Base-by-base conservation (phyloP, 2,329 filamentous ascomycete species). In the Paecilomyces fulvus region DNA sequence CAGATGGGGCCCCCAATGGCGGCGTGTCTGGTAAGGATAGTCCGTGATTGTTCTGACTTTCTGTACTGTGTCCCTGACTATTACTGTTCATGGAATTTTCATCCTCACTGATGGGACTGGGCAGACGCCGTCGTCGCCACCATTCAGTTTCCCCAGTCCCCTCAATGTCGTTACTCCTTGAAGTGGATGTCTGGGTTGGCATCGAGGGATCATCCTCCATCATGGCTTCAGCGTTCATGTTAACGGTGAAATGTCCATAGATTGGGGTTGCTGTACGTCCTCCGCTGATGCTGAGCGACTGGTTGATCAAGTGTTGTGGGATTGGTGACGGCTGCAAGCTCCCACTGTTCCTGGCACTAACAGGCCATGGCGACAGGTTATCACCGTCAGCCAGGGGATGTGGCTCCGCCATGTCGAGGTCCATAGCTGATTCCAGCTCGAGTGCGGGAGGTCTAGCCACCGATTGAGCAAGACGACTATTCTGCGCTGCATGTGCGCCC, bases 71-170 rank as follows among this genome's bases (percentile, higher is more conserved):
- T 17, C 12, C 43, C 12, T 53, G 30, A 20, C 10, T 28, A 17
- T 21, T 52, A 56, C 53, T 49, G 11, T 28, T 6, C 20, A 52
- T 52, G 30, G 55, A 53, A 55, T 67, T 61, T 28, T 66, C 72
- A 31, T 67, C 65, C 48, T 75, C 71, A 51, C 70, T 75, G 55
- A 75, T 69, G 2, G 73, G 73, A 54, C 72, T 76, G 2, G 73
- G 74, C 21, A 74, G 64, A 30, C 69, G 67, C 49, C 67, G 63
- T 30, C 61, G 57, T 20, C 59, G 59, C 59, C 60, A 65, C 58
- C 60, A 64, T 43, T 52, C 59, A 46, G 58, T 58, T 55, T 60
- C 60, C 54, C 49, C 56, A 46, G 52, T 60, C 49, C 31, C 55
- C 25, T 58, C 17, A 20, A 30, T 11, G 49, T 25, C 21, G 21